Base-by-base conservation (phyloP, 2,329 filamentous ascomycete species). In the Fusarium citri region DNA sequence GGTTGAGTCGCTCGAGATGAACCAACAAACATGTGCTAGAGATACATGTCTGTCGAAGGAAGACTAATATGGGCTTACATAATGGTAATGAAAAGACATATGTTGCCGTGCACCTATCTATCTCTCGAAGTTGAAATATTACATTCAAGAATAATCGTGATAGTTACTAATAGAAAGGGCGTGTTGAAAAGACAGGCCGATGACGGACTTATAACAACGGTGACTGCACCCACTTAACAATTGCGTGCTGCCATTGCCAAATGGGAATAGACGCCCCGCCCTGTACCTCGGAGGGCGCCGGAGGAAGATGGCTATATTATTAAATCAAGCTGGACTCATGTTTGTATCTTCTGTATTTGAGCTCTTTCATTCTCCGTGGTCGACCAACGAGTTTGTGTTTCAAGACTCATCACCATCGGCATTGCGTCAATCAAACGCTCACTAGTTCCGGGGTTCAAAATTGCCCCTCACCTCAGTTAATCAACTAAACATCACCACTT, bases 81-180 rank as follows among this genome's bases (percentile, higher is more conserved):
- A 74, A 74, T 74, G 55, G 66, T 74, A 74, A 74, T 74, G 66
- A 68, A 47, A 74, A 56, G 45, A 70, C 51, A 66, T 62, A 50
- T 66, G 60, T 60, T 60, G 60, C 55, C 45, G 42, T 53, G 28
- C 31, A 57, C 25, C 28, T 49, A 45, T 26, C 15, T 25, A n/a
- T 37, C 34, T 37, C 18, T 37, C 34, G 34, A 37, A 37, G 18
- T 37, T 37, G 34, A 37, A 37, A n/a, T n/a, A n/a, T 18, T 9
- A n/a, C 10, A 12, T 37, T n/a, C 34, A 37, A 37, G 34, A 37
- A n/a, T n/a, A n/a, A 37, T n/a, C 34, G 10, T 37, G 34, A 37
- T 37, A 37, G 34, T 37, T 37, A 12, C 34, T 37, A 37, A 37
- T 11, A 37, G 34, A 37, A n/a, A 12, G 18, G 34, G 18, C 34